Evolutionary conservation across 208 protist species (phyloP).

Genomic region (Polymyxa betae): DNA sequence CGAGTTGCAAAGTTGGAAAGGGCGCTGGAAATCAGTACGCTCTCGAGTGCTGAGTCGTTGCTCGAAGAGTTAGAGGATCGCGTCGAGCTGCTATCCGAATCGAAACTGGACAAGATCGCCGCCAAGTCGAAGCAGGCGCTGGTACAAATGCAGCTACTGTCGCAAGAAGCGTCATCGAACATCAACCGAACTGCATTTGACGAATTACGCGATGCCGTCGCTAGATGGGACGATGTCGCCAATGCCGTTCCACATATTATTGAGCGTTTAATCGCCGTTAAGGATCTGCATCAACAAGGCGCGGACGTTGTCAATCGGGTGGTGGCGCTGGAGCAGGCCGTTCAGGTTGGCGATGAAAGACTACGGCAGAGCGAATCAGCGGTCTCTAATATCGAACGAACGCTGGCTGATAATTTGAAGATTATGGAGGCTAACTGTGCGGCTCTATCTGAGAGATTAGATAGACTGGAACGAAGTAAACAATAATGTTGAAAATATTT

Average conservation of each 20-base stretch:
- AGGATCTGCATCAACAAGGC: background rate
- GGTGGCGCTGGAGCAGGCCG: background rate
- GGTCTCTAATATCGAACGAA: background rate
- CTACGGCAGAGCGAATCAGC: background rate
- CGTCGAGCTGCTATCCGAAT: background rate
- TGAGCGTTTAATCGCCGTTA: background rate
- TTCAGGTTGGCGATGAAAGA: background rate
- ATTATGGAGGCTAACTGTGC: background rate
- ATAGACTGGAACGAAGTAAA: too few species aligned
- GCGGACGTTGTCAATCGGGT: background rate
- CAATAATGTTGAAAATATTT: too few species aligned
- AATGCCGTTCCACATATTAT: background rate
- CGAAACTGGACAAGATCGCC: background rate
- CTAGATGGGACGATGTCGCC: background rate
- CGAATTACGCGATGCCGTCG: background rate
- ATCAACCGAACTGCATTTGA: background rate
- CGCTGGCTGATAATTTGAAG: background rate
- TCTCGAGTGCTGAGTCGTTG: background rate
- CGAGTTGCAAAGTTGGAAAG: background rate
- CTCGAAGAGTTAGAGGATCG: background rate
- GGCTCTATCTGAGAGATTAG: background rate
- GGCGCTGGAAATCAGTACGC: background rate
- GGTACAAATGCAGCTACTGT: background rate
- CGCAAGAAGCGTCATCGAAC: background rate
- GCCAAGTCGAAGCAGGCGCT: background rate